Evolutionary conservation across 2,329 filamentous ascomycete species (phyloP).

Genomic region (Alternaria alternata): DNA sequence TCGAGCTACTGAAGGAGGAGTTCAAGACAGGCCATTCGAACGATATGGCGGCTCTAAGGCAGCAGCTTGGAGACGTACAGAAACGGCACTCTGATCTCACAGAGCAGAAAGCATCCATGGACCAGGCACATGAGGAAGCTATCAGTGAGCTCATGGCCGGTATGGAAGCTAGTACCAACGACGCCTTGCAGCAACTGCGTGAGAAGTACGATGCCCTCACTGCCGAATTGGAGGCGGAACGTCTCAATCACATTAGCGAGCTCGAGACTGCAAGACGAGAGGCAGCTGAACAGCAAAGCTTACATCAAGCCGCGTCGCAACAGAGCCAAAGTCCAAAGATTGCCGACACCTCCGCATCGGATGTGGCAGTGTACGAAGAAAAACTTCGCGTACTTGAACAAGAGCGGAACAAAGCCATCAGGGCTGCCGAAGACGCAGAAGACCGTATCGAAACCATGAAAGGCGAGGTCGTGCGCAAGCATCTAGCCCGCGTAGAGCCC

Average conservation of each 20-base stretch:
- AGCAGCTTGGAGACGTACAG: slow-evolving; percentile 39
- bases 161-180: slow-evolving; percentile 45
- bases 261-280: slow-evolving; percentile 30
- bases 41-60: slow-evolving; percentile 31
- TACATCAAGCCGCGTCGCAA: slow-evolving; percentile 23
- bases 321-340: slow-evolving; percentile 26
- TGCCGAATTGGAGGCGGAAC: slow-evolving; percentile 28
- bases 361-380: slow-evolving; percentile 21
- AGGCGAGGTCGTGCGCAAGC: slow-evolving; percentile 46
- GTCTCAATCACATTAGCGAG: slow-evolving; percentile 31
- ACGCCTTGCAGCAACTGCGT: slow-evolving; percentile 45
- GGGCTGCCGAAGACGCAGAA: slow-evolving; percentile 37
- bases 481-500: slow-evolving; percentile 45
- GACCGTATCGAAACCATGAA: slow-evolving; percentile 49
- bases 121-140: slow-evolving; percentile 45
- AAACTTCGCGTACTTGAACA: slow-evolving; percentile 22
- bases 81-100: slow-evolving; percentile 37
- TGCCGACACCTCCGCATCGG: slow-evolving; percentile 18
- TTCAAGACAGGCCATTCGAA: slow-evolving; percentile 42
- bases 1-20: slow-evolving; percentile 40
- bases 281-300: slow-evolving; percentile 23
- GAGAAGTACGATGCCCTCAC: slow-evolving; percentile 43
- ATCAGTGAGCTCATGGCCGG: slow-evolving; percentile 47
- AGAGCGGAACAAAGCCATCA: slow-evolving; percentile 32
- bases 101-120: slow-evolving; percentile 40